phyloP scores from a whole-genome alignment of 805 yeast genomes.

The Lipomyces starkeyi region DNA sequence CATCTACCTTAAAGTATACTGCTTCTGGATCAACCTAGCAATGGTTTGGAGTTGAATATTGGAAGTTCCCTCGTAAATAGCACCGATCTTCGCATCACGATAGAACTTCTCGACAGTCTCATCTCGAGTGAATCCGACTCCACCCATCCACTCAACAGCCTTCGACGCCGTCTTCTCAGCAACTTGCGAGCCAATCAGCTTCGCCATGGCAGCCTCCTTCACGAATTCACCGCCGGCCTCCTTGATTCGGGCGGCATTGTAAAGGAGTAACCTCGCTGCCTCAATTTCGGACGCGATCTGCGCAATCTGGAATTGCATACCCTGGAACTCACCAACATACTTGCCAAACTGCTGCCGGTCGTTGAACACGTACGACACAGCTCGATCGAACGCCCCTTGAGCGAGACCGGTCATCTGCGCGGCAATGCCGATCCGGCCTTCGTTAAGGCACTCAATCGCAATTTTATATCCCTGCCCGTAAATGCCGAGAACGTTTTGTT shows the following conservation, averaged over 20 bases:
- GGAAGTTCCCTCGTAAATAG: constrained; percentile 54
- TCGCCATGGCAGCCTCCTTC: constrained; percentile 56
- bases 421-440: constrained; percentile 55
- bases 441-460: constrained; percentile 53
- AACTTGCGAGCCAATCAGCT: constrained; percentile 50
- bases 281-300: constrained; percentile 53
- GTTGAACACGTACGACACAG: constrained; percentile 48
- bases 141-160: constrained; percentile 57
- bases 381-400: constrained; percentile 52
- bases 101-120: constrained; percentile 52
- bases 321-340: constrained; percentile 53
- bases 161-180: constrained; percentile 50
- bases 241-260: constrained; percentile 55
- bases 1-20: constrained; percentile 25
- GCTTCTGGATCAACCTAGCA: constrained; percentile 50
- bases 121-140: constrained; percentile 55
- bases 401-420: constrained; percentile 56
- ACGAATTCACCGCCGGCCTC: constrained; percentile 50
- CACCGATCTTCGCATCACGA: constrained; percentile 54
- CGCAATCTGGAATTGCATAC: constrained; percentile 55
- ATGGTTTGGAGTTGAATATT: constrained; percentile 54
- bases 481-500: constrained; percentile 51
- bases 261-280: constrained; percentile 51
- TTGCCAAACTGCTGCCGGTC: constrained; percentile 54
- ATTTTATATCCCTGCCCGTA: constrained; percentile 55